phyloP scores from a whole-genome alignment of 2,329 filamentous ascomycete genomes.

The Epichloe aotearoae region DNA sequence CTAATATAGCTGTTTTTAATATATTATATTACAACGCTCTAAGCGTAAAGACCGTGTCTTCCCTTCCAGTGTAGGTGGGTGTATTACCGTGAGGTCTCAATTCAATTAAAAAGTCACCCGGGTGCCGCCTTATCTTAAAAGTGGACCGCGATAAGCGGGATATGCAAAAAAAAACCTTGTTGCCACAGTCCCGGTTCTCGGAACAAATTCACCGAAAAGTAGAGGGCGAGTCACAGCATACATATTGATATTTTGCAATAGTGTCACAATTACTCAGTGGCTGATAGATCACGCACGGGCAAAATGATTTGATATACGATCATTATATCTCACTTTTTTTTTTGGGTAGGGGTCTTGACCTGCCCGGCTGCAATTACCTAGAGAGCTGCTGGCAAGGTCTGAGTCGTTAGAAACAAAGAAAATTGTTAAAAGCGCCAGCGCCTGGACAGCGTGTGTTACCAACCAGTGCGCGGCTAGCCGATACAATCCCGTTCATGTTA shows the following conservation, averaged over 20 bases:
- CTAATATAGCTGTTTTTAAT: no score
- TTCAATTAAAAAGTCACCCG: no score
- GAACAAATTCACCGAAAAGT: no score
- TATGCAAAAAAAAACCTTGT: background rate
- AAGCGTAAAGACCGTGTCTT: no score
- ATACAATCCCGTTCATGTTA: constrained; percentile 33
- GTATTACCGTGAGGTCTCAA: no score
- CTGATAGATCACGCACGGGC: background rate
- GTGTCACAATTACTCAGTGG: background rate
- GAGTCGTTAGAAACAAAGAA: constrained; percentile 26
- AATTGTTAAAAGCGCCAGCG: constrained; percentile 10
- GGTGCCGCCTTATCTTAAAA: background rate
- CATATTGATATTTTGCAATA: no score
- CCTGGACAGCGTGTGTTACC: constrained; percentile 15
- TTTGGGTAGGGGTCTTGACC: constrained; percentile 16
- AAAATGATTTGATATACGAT: constrained; percentile 1
- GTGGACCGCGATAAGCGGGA: background rate
- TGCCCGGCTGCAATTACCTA: constrained; percentile 20
- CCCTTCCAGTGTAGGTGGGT: no score
- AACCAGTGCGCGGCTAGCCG: constrained; percentile 24
- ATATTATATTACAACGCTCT: no score
- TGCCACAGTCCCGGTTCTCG: no score
- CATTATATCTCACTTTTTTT: constrained; percentile 25
- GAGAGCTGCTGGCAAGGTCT: constrained; percentile 17
- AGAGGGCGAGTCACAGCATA: no score